These are phyloP conservation scores for Hypoxylon sp. DNA, from an alignment of 2,329 filamentous ascomycete genomes.

Conservation along the genomic window DNA sequence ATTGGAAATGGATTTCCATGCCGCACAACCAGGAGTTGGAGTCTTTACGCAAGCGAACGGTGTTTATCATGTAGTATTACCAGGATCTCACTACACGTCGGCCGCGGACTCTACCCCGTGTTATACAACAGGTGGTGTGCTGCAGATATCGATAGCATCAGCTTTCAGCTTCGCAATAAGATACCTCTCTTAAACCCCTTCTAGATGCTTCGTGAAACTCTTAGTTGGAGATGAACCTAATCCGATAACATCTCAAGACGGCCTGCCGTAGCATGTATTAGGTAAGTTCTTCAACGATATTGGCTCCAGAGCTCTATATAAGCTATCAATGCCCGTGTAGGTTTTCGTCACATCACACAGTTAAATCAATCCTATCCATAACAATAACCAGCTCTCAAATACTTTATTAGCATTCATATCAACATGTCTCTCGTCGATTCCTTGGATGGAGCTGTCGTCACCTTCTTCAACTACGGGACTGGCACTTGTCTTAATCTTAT, in stretches of 20 bases:
- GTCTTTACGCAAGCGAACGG: not conserved
- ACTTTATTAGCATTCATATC: not conserved
- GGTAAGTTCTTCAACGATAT: not conserved
- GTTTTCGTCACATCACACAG: not conserved
- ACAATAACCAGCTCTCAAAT: not conserved
- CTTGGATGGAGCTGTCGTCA: constrained; percentile 21
- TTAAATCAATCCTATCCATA: not conserved
- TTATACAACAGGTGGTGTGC: not conserved
- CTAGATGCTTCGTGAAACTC: not conserved
- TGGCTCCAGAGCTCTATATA: not conserved
- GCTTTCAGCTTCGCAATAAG: not conserved
- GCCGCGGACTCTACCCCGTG: not conserved
- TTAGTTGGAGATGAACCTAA: not conserved
- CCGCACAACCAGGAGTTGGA: not conserved
- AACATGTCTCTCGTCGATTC: constrained; percentile 7
- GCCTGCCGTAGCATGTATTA: too few relatives aligned
- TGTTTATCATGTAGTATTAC: not conserved
- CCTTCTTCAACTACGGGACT: constrained; percentile 30
- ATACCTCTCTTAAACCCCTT: not conserved
- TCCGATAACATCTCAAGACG: not conserved
- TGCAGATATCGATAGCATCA: not conserved
- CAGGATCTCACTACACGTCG: not conserved
- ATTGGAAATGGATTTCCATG: not conserved
- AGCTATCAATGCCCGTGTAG: not conserved
- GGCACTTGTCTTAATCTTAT: constrained; percentile 23